A percentile compares a stretch with the other conserved stretches of the same genome.
Conservation (phyloP, 768 basidiomycete species). For the Mycena filopes region DNA sequence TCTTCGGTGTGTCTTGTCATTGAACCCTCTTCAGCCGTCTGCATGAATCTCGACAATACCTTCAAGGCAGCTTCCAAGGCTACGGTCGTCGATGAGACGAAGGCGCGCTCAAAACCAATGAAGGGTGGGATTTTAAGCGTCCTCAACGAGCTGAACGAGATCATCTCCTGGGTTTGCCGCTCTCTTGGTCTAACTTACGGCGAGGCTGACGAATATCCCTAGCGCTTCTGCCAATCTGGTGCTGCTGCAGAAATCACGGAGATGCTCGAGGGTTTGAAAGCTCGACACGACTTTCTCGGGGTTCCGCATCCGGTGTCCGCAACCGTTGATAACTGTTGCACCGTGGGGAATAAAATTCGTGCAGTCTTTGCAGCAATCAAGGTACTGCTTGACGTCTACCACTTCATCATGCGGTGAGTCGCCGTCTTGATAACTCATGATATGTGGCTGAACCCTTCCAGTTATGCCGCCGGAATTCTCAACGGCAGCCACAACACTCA, state of each 20-base stretch:
- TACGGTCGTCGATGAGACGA: background rate
- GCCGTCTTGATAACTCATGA: background rate
- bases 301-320: background rate
- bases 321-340: constrained; percentile 1
- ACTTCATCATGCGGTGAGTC: background rate
- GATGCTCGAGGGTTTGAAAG: background rate
- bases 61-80: background rate
- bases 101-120: background rate
- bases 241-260: constrained; percentile 1
- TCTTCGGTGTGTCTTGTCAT: background rate
- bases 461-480: constrained; percentile 28
- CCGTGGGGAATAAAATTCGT: background rate
- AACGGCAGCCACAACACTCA: constrained; percentile 23
- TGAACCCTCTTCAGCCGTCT: background rate
- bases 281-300: background rate
- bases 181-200: too few species aligned
- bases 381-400: background rate
- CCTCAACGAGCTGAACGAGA: background rate
- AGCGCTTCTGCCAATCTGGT: constrained; percentile 2
- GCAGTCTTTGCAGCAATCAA: background rate
- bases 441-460: background rate
- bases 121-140: background rate
- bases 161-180: background rate
- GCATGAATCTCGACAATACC: constrained; percentile 5
- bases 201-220: background rate